Base-by-base conservation (phyloP, 2,329 filamentous ascomycete species). In the Atkinsonella hypoxylon region DNA sequence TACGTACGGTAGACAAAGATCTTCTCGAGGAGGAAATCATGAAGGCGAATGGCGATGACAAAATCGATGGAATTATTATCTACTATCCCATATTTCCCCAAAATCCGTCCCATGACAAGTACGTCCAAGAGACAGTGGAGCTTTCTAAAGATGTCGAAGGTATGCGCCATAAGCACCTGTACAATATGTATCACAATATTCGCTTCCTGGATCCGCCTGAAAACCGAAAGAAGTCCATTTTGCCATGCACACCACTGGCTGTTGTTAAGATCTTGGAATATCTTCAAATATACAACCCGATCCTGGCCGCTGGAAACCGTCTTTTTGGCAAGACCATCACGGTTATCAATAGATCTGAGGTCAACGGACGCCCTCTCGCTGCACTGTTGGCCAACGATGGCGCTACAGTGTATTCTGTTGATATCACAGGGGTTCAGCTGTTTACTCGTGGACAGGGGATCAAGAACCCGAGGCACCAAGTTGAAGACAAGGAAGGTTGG, bases 161-260 rank as follows among this genome's bases (percentile, higher is more conserved):
- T 36, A 81, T 98, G 52, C 89, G 85, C 60, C 91, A 96, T 70
- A 84, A 83, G 64, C 90, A 97, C 71, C 85, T 97, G 63, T 90
- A 91, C 79, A 98, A 98, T 78, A 96, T 98, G 90, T 98, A 97
- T 72, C 87, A 96, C 75, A 98, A 98, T 72, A 81, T 95, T 61
- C 88, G 93, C 57, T 97, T 90, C 73, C 77, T 98, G 51, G 93
- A 98, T 69, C 74, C 82, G 22, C 84, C 85, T 4, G 68, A 76
- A 42, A 87, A 89, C 67, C 76, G 74, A 52, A 87, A 88, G 67
- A 97, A 98, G 74, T 94, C 85, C 46, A 88, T 97, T 57, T 74
- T 98, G 48, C 93, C 93, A 5, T 98, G 93, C 75, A 98, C 93
- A 2, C 93, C 93, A 15, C 79, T 98, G 22, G 93, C 93, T 26